phyloP scores from a whole-genome alignment of 2,329 filamentous ascomycete species.

The Microcyclospora pomicola region DNA sequence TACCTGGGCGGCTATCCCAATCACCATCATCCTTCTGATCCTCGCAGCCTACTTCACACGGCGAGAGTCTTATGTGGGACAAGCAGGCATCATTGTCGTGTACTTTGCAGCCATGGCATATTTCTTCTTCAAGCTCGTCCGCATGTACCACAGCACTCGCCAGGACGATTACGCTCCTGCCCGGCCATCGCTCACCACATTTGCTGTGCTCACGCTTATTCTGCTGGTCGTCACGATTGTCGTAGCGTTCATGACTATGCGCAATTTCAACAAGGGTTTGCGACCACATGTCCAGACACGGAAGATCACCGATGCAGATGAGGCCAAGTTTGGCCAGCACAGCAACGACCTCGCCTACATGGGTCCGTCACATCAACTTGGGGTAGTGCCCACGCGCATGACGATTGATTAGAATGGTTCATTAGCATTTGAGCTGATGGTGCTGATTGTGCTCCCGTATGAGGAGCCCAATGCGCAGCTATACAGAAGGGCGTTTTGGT shows the following conservation, averaged over 20 bases:
- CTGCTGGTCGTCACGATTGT: conserved; percentile 78
- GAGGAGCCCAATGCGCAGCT: too few relatives aligned
- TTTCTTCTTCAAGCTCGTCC: conserved; percentile 95
- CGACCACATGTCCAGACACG: conserved; percentile 67
- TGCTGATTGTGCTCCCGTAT: too few relatives aligned
- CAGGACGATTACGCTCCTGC: conserved; percentile 60
- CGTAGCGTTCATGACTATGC: conserved; percentile 75
- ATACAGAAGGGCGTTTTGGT: too few relatives aligned
- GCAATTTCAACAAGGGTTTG: conserved; percentile 80
- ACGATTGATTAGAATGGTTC: conserved; percentile 31
- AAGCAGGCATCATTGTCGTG: conserved; percentile 62
- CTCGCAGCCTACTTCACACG: conserved; percentile 75
- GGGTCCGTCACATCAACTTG: conserved; percentile 17
- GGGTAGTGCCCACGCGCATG: conserved; percentile 25
- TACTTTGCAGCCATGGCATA: conserved; percentile 85
- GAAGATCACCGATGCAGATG: conserved; percentile 35
- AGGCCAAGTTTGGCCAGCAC: conserved; percentile 26
- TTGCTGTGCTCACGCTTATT: conserved; percentile 82
- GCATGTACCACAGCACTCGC: conserved; percentile 54
- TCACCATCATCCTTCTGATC: conserved; percentile 80
- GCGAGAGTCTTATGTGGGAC: conserved; percentile 66
- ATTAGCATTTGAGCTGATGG: background rate
- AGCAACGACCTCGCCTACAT: conserved; percentile 1
- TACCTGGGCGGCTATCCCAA: conserved; percentile 76
- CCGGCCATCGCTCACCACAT: conserved; percentile 74